These are phyloP conservation scores for Entomortierella lignicola DNA, from an alignment of 192 early-diverging fungal species.

Conservation along the genomic window DNA sequence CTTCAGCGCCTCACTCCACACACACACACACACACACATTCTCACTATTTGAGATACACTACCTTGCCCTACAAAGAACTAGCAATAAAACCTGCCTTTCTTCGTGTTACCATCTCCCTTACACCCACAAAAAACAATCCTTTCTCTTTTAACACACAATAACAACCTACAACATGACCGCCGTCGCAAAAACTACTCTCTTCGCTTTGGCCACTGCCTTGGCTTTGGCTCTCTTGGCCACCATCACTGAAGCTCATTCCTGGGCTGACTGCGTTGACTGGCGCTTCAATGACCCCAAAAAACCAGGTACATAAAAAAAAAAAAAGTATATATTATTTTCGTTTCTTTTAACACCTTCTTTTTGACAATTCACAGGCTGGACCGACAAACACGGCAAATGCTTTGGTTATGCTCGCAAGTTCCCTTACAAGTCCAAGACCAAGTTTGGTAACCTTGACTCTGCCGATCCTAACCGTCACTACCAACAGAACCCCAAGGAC, in stretches of 20 bases:
- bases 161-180: background rate
- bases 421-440: conserved; percentile 17
- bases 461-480: conserved; percentile 23
- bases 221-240: conserved; percentile 11
- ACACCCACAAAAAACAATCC: background rate
- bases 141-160: background rate
- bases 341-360: background rate
- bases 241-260: conserved; percentile 35
- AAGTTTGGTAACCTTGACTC: conserved; percentile 22
- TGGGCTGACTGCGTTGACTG: conserved; percentile 50
- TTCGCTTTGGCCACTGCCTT: conserved; percentile 24
- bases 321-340: background rate
- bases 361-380: conserved; percentile 16
- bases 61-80: too few relatives aligned
- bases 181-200: conserved; percentile 9
- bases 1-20: too few relatives aligned
- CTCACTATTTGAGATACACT: too few relatives aligned
- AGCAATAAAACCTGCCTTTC: too few relatives aligned
- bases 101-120: background rate
- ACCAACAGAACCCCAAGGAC: conserved; percentile 27
- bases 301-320: conserved; percentile 13
- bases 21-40: too few relatives aligned
- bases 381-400: conserved; percentile 22
- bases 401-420: conserved; percentile 41
- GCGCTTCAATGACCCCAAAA: conserved; percentile 43